Conservation (phyloP, 352 stramenopile species). For the Globisporangium uncinulatum region DNA sequence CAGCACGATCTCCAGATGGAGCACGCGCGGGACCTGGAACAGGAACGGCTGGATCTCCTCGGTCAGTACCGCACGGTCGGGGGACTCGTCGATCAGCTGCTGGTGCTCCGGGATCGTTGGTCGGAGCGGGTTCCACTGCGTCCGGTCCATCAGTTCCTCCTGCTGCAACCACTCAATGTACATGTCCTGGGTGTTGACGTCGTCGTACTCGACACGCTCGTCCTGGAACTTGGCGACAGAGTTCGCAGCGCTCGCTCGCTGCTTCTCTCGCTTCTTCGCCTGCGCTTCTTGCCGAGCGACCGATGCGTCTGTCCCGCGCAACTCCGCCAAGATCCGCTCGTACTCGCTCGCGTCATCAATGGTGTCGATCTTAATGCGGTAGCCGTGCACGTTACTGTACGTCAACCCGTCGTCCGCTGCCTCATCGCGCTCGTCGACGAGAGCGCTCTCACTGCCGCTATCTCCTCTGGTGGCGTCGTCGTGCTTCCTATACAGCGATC, state of each 20-base stretch:
- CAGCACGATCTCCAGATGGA: conserved; percentile 28
- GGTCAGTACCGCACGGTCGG: conserved; percentile 53
- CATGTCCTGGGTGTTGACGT: conserved; percentile 24
- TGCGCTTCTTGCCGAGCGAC: conserved; percentile 22
- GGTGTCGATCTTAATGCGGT: conserved; percentile 64
- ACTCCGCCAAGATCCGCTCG: conserved; percentile 62
- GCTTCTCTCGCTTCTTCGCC: conserved; percentile 25
- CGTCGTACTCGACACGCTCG: conserved; percentile 44
- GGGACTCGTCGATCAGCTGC: conserved; percentile 48
- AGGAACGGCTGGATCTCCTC: conserved; percentile 81
- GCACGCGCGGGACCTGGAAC: conserved; percentile 34
- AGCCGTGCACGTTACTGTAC: conserved; percentile 81
- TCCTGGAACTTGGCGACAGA: conserved; percentile 35
- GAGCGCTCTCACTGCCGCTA: background rate
- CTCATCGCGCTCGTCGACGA: background rate
- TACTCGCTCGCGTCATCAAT: conserved; percentile 61
- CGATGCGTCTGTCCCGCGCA: conserved; percentile 44
- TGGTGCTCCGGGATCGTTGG: conserved; percentile 36
- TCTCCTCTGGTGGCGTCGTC: background rate
- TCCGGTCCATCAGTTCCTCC: conserved; percentile 28
- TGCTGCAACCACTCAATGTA: conserved; percentile 40
- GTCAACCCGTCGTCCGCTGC: conserved; percentile 20
- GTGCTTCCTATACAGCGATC: conserved; percentile 12
- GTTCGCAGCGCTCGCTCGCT: conserved; percentile 12
- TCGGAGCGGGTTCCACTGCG: conserved; percentile 57